Evolutionary conservation across 2,329 filamentous ascomycete genomes (phyloP).

Genomic region (Fusarium cicatricum): DNA sequence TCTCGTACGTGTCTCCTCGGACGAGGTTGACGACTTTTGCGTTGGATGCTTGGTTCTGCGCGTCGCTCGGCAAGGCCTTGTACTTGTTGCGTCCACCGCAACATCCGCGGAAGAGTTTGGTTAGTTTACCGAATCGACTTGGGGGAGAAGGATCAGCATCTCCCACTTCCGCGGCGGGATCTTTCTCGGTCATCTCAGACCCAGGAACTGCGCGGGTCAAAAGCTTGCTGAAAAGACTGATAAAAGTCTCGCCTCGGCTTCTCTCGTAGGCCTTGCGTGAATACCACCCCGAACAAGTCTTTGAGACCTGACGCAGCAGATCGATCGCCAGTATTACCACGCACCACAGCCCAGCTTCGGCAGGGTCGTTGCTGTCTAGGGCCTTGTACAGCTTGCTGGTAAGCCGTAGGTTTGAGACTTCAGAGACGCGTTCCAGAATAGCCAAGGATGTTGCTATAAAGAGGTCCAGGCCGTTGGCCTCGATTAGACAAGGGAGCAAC

Average conservation of each 20-base stretch:
- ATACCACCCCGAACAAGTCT: constrained; percentile 71
- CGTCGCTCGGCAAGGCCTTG: not conserved
- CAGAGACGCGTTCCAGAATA: constrained; percentile 57
- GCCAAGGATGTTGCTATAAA: constrained; percentile 71
- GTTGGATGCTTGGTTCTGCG: constrained; percentile 73
- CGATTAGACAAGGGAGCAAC: constrained; percentile 72
- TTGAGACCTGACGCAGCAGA: constrained; percentile 45
- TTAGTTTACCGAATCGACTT: not conserved
- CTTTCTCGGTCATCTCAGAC: constrained; percentile 50
- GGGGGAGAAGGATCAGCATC: not conserved
- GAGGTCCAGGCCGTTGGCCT: constrained; percentile 83
- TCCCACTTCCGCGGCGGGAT: constrained; percentile 22
- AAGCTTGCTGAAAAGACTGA: constrained; percentile 49
- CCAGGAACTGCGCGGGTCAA: constrained; percentile 50
- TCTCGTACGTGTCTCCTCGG: constrained; percentile 82
- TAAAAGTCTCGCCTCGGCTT: constrained; percentile 73
- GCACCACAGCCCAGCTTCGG: constrained; percentile 49
- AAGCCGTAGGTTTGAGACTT: constrained; percentile 50
- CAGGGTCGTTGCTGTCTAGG: constrained; percentile 42
- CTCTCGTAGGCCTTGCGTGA: constrained; percentile 85
- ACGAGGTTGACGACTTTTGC: constrained; percentile 92
- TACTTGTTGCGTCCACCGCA: constrained; percentile 33
- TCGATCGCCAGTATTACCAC: constrained; percentile 49
- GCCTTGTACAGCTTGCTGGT: constrained; percentile 49
- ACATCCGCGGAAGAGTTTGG: constrained; percentile 27